Evolutionary conservation across 805 yeast species (phyloP).

Genomic region (Saccharomycopsis oosterbeekiorum): DNA sequence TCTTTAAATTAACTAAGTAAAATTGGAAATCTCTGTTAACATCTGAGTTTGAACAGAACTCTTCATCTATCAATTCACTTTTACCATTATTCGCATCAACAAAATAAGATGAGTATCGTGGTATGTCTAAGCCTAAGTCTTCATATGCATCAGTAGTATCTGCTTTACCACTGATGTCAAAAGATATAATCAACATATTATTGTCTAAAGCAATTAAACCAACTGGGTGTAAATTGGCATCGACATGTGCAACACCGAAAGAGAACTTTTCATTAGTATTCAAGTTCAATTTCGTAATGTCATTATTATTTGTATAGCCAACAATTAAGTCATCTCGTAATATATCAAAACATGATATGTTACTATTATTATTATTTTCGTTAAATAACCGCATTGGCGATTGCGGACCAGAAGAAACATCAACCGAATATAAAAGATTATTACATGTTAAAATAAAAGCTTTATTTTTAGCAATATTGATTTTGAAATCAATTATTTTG

Average conservation of each 20-base stretch:
- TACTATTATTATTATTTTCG: not conserved
- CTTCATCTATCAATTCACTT: conserved; percentile 5
- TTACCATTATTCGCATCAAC: not conserved
- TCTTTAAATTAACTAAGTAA: conserved; percentile 1
- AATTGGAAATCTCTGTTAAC: conserved; percentile 5
- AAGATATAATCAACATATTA: conserved; percentile 1
- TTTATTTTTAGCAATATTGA: not conserved
- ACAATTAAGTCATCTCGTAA: not conserved
- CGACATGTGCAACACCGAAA: not conserved
- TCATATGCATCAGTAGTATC: not conserved
- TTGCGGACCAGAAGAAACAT: not conserved
- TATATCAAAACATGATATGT: not conserved
- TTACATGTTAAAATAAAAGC: not conserved
- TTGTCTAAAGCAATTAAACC: not conserved
- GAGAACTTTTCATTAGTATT: not conserved
- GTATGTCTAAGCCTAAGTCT: not conserved
- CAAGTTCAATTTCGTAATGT: not conserved
- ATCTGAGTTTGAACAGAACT: conserved; percentile 5
- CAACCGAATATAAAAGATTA: not conserved
- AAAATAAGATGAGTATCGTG: conserved; percentile 5
- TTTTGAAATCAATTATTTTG: conserved; percentile 1
- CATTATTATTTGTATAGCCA: not conserved
- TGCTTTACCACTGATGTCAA: conserved; percentile 7
- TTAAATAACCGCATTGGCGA: not conserved
- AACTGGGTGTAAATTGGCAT: not conserved